Evolutionary conservation across 2,329 filamentous ascomycete species (phyloP).

Genomic region (Colletotrichum navitas): DNA sequence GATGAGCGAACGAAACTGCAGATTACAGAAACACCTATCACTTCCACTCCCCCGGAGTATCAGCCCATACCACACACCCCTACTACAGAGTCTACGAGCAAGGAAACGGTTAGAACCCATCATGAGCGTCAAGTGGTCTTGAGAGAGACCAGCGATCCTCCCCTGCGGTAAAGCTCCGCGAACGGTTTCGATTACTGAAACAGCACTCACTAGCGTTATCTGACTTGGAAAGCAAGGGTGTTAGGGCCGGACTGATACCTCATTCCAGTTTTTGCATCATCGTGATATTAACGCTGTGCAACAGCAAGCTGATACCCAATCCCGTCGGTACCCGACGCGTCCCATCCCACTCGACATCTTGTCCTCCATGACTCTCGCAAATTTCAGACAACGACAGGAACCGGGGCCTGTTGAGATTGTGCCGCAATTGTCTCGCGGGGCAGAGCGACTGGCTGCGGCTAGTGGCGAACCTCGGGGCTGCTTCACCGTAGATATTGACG

Average conservation of each 20-base stretch:
- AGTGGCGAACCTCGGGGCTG: background rate
- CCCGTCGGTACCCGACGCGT: background rate
- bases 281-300: background rate
- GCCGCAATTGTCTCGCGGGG: background rate
- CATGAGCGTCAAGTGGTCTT: background rate
- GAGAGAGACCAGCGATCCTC: background rate
- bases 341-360: background rate
- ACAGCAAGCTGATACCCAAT: background rate
- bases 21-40: too few relatives aligned
- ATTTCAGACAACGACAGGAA: background rate
- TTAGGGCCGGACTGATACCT: conserved; percentile 5
- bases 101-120: background rate
- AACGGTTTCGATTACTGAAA: background rate
- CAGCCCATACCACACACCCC: too few relatives aligned
- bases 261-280: background rate
- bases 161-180: background rate
- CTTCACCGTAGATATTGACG: background rate
- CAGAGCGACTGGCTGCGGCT: background rate
- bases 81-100: too few relatives aligned
- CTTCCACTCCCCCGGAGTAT: too few relatives aligned
- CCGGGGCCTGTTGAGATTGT: background rate
- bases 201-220: background rate
- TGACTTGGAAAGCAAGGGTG: background rate
- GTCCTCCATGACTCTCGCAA: background rate
- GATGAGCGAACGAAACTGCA: too few relatives aligned